phyloP scores from a whole-genome alignment of 257 asterid species.

The Ajuga chamaepitys region DNA sequence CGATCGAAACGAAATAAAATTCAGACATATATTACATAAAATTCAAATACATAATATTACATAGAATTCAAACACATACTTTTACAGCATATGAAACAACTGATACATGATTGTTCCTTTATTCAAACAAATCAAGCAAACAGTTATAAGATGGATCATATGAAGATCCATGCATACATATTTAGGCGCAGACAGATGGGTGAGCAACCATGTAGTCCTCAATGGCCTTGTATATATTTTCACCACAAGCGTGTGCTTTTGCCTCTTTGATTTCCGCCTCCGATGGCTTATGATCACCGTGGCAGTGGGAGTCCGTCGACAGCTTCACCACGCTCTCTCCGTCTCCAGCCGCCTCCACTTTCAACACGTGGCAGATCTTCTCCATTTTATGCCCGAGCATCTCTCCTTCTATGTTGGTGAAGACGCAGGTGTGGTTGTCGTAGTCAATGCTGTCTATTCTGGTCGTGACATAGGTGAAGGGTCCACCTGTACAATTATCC shows the following conservation, averaged over 20 bases:
- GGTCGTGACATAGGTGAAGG: constrained; percentile 12
- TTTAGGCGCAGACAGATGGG: constrained; percentile 23
- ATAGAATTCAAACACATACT: no score
- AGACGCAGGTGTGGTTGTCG: constrained; percentile 14
- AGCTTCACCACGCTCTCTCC: constrained; percentile 26
- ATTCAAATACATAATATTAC: not conserved
- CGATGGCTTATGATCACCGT: constrained; percentile 2
- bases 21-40: no score
- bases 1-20: no score
- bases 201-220: constrained; percentile 23
- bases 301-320: constrained; percentile 19
- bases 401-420: constrained; percentile 20
- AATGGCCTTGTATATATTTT: constrained; percentile 22
- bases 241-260: not conserved
- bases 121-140: not conserved
- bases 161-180: not conserved
- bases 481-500: constrained; percentile 1
- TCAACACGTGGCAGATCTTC: constrained; percentile 15
- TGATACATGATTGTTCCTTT: no score
- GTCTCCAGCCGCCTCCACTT: constrained; percentile 18
- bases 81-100: not conserved
- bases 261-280: constrained; percentile 13
- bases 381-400: constrained; percentile 22
- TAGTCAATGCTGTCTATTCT: constrained; percentile 17
- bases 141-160: no score